Evolutionary conservation across 176 grass and related monocot species (phyloP).

Genomic region (Carex kokanica): DNA sequence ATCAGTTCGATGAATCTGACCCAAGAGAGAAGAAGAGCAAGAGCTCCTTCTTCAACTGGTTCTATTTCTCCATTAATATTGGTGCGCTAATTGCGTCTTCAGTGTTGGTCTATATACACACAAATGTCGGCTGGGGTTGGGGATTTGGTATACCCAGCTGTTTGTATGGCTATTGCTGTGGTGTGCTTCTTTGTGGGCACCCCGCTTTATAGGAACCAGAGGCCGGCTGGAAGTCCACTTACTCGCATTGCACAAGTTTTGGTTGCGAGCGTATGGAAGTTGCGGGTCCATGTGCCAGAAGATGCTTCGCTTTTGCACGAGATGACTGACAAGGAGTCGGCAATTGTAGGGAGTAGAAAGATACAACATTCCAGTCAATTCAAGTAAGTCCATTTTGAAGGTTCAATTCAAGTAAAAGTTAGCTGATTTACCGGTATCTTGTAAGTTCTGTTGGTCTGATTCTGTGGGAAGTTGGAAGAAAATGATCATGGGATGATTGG

Average conservation of each 20-base stretch:
- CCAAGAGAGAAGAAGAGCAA: no score
- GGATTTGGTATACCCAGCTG: constrained; percentile 40
- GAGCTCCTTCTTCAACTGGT: no score
- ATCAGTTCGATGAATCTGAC: no score
- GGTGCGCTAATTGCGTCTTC: no score
- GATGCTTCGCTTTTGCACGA: constrained; percentile 44
- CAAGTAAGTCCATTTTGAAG: not conserved
- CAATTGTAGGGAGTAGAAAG: constrained; percentile 34
- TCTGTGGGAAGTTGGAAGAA: no score
- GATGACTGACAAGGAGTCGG: constrained; percentile 54
- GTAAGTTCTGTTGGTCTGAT: no score
- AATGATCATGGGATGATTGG: no score
- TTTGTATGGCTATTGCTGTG: constrained; percentile 35
- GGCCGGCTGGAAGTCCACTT: constrained; percentile 63
- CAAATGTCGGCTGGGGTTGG: constrained; percentile 48
- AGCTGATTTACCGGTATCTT: no score
- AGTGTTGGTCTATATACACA: no score
- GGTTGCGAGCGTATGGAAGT: constrained; percentile 47
- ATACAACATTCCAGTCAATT: constrained; percentile 29
- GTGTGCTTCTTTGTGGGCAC: constrained; percentile 37
- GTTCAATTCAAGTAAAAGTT: no score
- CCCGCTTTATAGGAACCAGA: constrained; percentile 67
- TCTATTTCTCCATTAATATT: no score
- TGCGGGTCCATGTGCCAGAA: constrained; percentile 28
- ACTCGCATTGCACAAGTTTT: constrained; percentile 70